phyloP scores from a whole-genome alignment of 2,329 filamentous ascomycete species.

The Colletotrichum tropicicola region DNA sequence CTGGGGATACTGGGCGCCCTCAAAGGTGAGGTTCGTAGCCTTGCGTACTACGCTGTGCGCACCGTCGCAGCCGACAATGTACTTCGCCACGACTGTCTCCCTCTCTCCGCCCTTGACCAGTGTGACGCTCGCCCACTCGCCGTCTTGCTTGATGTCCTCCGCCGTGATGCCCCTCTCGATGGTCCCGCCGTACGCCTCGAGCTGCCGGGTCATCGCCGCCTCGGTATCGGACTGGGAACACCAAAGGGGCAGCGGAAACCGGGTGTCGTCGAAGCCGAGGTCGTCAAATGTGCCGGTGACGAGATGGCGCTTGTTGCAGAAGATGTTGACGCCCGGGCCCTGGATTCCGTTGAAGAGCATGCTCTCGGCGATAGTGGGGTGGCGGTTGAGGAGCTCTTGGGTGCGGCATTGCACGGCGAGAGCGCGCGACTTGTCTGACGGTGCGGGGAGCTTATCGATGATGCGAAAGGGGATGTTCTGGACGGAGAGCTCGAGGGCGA shows the following conservation, averaged over 20 bases:
- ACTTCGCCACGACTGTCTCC: slow-evolving; percentile 43
- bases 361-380: slow-evolving; percentile 44
- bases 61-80: slow-evolving; percentile 58
- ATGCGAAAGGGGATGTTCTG: slow-evolving; percentile 47
- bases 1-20: slow-evolving; percentile 51
- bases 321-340: slow-evolving; percentile 47
- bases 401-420: slow-evolving; percentile 58
- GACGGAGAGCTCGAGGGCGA: slow-evolving; percentile 41
- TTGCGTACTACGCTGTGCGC: slow-evolving; percentile 53
- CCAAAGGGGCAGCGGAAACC: slow-evolving; percentile 40
- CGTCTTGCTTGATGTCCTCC: slow-evolving; percentile 39
- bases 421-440: slow-evolving; percentile 49
- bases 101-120: slow-evolving; percentile 33
- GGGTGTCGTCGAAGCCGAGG: slow-evolving; percentile 40
- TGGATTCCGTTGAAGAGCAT: slow-evolving; percentile 46
- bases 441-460: slow-evolving; percentile 43
- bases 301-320: slow-evolving; percentile 42
- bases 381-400: slow-evolving; percentile 58
- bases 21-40: slow-evolving; percentile 46
- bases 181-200: slow-evolving; percentile 35
- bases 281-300: slow-evolving; percentile 42
- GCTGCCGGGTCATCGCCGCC: slow-evolving; percentile 39
- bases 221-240: slow-evolving; percentile 47
- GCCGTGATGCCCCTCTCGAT: slow-evolving; percentile 42
- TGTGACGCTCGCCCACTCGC: slow-evolving; percentile 37